phyloP scores from a whole-genome alignment of 768 basidiomycete species.

The Leucocoprinus leucothites region DNA sequence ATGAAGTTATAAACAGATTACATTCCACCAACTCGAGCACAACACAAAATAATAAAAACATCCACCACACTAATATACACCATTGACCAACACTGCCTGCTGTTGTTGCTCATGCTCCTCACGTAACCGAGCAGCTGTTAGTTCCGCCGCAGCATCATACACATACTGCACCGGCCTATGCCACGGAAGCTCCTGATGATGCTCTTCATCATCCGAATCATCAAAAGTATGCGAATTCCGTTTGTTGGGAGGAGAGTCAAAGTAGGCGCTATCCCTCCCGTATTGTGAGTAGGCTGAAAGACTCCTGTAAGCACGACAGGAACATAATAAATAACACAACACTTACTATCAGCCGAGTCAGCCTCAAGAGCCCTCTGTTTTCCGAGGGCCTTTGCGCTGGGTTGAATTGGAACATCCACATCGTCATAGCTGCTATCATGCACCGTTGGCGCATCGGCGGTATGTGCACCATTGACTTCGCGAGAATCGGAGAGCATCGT shows the following conservation, averaged over 20 bases:
- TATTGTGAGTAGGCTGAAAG: slow-evolving; percentile 4
- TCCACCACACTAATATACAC: slow-evolving; percentile 17
- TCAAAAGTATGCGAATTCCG: slow-evolving; percentile 9
- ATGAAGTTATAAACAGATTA: too few species aligned
- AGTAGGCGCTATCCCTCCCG: background rate
- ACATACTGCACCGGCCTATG: slow-evolving; percentile 66
- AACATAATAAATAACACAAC: background rate
- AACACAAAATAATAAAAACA: too few species aligned
- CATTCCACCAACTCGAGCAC: too few species aligned
- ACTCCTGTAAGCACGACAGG: too few species aligned
- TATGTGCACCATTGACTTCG: slow-evolving; percentile 6
- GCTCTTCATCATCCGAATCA: slow-evolving; percentile 17
- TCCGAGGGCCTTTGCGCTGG: slow-evolving; percentile 86
- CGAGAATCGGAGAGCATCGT: slow-evolving; percentile 23
- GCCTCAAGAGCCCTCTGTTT: slow-evolving; percentile 66
- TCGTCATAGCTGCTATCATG: background rate
- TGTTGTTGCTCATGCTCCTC: slow-evolving; percentile 30
- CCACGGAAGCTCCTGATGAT: slow-evolving; percentile 25
- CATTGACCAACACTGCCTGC: slow-evolving; percentile 11
- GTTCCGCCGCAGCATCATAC: slow-evolving; percentile 92
- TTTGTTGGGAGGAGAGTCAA: background rate
- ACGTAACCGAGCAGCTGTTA: slow-evolving; percentile 56
- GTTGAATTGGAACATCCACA: slow-evolving; percentile 48
- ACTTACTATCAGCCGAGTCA: slow-evolving; percentile 43
- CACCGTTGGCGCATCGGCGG: background rate